Evolutionary conservation across 345 rosid species (phyloP).

Genomic region (Clausena lansium): DNA sequence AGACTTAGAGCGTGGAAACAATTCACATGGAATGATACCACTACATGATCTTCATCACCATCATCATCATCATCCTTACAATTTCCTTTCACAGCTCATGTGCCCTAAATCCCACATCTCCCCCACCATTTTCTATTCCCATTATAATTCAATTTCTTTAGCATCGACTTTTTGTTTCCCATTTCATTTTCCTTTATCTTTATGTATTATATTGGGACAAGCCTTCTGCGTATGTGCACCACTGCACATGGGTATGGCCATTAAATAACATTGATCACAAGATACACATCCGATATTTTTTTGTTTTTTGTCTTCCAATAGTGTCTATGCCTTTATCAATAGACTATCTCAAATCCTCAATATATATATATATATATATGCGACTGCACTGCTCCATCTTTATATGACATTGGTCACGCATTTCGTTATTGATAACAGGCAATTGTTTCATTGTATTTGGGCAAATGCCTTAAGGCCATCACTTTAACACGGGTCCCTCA

Average conservation of each 20-base stretch:
- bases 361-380: not conserved
- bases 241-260: slow-evolving; percentile 19
- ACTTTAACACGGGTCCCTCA: too few relatives aligned
- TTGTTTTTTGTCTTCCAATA: slow-evolving; percentile 1
- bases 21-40: slow-evolving; percentile 44
- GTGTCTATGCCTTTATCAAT: not conserved
- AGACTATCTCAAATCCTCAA: not conserved
- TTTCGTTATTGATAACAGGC: too few relatives aligned
- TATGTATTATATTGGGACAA: not conserved
- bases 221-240: slow-evolving; percentile 8
- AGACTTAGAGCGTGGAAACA: slow-evolving; percentile 21
- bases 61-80: not conserved
- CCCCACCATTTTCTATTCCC: slow-evolving; percentile 1
- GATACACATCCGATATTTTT: not conserved
- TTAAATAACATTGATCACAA: slow-evolving; percentile 11
- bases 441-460: too few relatives aligned
- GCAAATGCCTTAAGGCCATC: too few relatives aligned
- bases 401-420: too few relatives aligned
- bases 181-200: not conserved
- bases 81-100: slow-evolving; percentile 37
- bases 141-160: not conserved
- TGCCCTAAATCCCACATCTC: slow-evolving; percentile 28
- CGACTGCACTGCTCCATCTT: too few relatives aligned
- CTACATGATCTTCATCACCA: slow-evolving; percentile 12
- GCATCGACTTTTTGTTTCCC: not conserved